Base-by-base conservation (phyloP, 805 yeast genomes). In the Debaryomyces maramus region DNA sequence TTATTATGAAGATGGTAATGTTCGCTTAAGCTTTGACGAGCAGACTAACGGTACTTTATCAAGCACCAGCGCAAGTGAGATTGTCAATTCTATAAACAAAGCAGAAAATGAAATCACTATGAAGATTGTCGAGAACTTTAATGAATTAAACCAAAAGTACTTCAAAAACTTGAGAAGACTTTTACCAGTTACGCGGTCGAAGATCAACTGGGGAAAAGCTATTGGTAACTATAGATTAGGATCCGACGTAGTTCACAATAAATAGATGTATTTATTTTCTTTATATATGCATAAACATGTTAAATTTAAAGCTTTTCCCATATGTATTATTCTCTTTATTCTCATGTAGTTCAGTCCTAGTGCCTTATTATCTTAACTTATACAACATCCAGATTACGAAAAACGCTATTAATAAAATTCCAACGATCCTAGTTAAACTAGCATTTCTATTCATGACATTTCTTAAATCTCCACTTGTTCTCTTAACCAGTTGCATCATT, bases 1-100 rank as follows among this genome's bases (percentile, higher is more conserved):
- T 62, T 93, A 90, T 61, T 93, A 78, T 59, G 99, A 91, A 65
- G 98, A 91, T 51, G 99, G 99, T 21, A 91, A 91, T 55, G 98
- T 91, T 14, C 75, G 91, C 38, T 76, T 93, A 53, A 80, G 77
- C 45, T 67, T 58, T 30, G 60, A 61, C 7, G 71, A 70, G 19
- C 51, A 53, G 3, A 49, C 75, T 1, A 52, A 51, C 5, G 64
- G 60, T 16, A 39, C 53, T 3, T 29, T 41, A 5, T 35, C 47
- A 3, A 59, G 57, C 3, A 53, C 63, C 3, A 45, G 43, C 30
- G 63, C 65, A 3, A 49, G 56, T 5, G 48, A 47, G 4, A 60
- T 70, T 35, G 63, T 80, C 26, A 63, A 73, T 41, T 58, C 67
- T 27, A 84, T 88, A 47, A 66, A 71, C 38, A 59, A 59, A 20